These are phyloP conservation scores for Xenoacremonium recifei DNA, from an alignment of 2,329 filamentous ascomycete genomes.

Conservation along the genomic window DNA sequence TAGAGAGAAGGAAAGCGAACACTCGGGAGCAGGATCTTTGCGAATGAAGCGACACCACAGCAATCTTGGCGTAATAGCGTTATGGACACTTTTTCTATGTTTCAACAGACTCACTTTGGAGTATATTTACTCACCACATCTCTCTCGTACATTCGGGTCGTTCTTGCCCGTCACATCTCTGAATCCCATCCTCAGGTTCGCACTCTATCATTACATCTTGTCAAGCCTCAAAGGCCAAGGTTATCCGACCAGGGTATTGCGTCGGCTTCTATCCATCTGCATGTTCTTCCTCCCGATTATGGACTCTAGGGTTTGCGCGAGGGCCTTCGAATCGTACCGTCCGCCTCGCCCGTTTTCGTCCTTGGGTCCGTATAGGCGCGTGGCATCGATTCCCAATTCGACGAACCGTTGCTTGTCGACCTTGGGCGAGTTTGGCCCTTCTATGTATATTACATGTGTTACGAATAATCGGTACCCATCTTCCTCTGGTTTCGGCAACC, in stretches of 20 bases:
- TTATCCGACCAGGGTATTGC: slow-evolving; percentile 43
- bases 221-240: too few relatives aligned
- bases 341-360: slow-evolving; percentile 41
- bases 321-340: slow-evolving; percentile 72
- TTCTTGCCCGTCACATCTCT: too few relatives aligned
- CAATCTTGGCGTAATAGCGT: too few relatives aligned
- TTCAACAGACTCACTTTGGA: too few relatives aligned
- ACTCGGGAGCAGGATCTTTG: too few relatives aligned
- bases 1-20: too few relatives aligned
- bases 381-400: slow-evolving; percentile 70
- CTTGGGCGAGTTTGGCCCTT: slow-evolving; percentile 65
- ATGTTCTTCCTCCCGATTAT: slow-evolving; percentile 62
- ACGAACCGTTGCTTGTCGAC: slow-evolving; percentile 67
- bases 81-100: too few relatives aligned
- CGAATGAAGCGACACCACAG: too few relatives aligned
- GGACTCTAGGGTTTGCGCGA: slow-evolving; percentile 73
- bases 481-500: slow-evolving; percentile 35
- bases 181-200: too few relatives aligned
- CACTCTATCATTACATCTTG: too few relatives aligned
- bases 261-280: slow-evolving; percentile 36
- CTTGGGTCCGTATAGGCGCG: slow-evolving; percentile 72
- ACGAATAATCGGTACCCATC: slow-evolving; percentile 67
- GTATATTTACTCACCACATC: too few relatives aligned
- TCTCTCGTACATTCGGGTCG: too few relatives aligned
- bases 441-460: slow-evolving; percentile 80